Percentiles rank a stretch among this genome's conserved stretches.
Evolutionary conservation across 306 rosid genomes (phyloP).

Genomic region (Hylodesmum podocarpum): DNA sequence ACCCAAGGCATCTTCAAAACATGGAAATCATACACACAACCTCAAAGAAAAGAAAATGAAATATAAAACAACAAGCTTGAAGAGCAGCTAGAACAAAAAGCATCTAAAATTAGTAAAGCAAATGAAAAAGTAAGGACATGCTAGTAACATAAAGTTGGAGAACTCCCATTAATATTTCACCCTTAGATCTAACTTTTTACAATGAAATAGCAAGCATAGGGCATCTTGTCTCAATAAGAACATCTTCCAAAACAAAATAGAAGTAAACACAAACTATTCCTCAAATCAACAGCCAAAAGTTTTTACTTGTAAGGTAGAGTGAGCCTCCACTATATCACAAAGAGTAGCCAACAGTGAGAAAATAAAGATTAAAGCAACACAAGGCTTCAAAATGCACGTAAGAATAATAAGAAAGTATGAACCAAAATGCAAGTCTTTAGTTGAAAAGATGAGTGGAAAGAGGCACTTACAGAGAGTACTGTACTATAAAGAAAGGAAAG

Average conservation of each 20-base stretch:
- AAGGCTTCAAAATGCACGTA: slow-evolving; percentile 29
- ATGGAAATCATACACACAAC: background rate
- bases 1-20: background rate
- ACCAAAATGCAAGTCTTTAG: slow-evolving; percentile 4
- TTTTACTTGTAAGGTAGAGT: slow-evolving; percentile 1
- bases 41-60: background rate
- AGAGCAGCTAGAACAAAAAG: background rate
- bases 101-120: background rate
- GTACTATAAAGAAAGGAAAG: slow-evolving; percentile 27
- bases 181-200: slow-evolving; percentile 23
- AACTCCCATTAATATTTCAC: background rate
- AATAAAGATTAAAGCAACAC: background rate
- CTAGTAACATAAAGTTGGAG: background rate
- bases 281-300: background rate
- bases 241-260: background rate
- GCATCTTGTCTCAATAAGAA: background rate
- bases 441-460: slow-evolving; percentile 25
- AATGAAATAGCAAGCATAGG: background rate
- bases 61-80: background rate
- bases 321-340: background rate
- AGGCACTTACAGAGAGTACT: slow-evolving; percentile 42
- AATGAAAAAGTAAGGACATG: background rate
- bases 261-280: background rate
- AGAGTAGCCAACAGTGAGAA: background rate
- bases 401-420: background rate